These are phyloP conservation scores for Russula emetica DNA, from an alignment of 768 basidiomycete species.

Conservation along the genomic window DNA sequence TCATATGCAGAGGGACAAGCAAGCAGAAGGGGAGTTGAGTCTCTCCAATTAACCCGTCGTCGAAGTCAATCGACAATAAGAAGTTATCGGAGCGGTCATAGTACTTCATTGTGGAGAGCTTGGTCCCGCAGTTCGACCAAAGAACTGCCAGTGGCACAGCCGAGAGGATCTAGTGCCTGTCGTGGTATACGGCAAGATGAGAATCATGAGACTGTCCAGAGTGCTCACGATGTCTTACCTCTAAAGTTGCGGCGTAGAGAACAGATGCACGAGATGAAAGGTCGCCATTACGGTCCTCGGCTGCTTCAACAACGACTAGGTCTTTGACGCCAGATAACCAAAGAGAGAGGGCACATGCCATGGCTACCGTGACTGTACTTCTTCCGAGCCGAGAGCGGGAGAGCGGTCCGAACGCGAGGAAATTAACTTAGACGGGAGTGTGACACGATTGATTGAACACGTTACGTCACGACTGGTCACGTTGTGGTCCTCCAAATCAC, in stretches of 20 bases:
- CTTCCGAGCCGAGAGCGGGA: no score
- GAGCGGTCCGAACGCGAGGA: no score
- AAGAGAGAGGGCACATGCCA: slow-evolving; percentile 45
- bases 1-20: slow-evolving; percentile 42
- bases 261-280: slow-evolving; percentile 44
- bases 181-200: slow-evolving; percentile 36
- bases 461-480: slow-evolving; percentile 25
- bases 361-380: no score
- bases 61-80: slow-evolving; percentile 35
- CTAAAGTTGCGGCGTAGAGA: slow-evolving; percentile 51
- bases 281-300: slow-evolving; percentile 34
- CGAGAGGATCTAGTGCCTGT: slow-evolving; percentile 46
- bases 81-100: slow-evolving; percentile 32
- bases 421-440: no score
- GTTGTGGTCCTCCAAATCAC: neutral
- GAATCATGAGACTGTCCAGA: neutral
- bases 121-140: slow-evolving; percentile 40
- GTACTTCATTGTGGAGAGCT: slow-evolving; percentile 31
- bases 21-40: slow-evolving; percentile 45
- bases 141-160: slow-evolving; percentile 38
- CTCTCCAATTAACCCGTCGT: slow-evolving; percentile 35
- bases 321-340: slow-evolving; percentile 41
- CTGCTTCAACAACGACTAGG: slow-evolving; percentile 44
- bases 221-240: slow-evolving; percentile 35
- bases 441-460: slow-evolving; percentile 3